Base-by-base conservation (phyloP, 306 rosid species). In the Dalbergia cochinchinensis region DNA sequence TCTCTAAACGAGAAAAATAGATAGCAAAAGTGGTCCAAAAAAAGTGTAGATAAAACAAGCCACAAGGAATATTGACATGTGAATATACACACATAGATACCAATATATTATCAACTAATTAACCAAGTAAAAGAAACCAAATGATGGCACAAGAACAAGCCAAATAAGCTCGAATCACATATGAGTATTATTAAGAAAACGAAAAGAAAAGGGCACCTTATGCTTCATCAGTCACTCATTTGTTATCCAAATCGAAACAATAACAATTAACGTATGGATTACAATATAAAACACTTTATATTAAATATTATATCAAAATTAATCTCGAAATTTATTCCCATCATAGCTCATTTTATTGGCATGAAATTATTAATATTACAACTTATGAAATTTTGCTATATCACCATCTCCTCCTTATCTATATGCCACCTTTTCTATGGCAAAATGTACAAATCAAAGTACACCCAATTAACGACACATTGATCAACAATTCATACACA, bases 381-480 rank as follows among this genome's bases (percentile, higher is more conserved):
- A 69, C 57, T 77, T 65, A 1, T 71, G 73, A 60, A 75, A 81
- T 86, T 83, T 80, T 78, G 89, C 87, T 78, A 80, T 85, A 47
- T 65, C 19, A 7, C 47, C 64, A 10, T 41, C n/a, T 54, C 48
- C 12, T n/a, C 53, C 63, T 48, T 0, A 18, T 16, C 41, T 48
- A 64, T 54, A 53, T 71, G n/a, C n/a, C 77, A 34, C 64, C 68
- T 71, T 22, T 80, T 65, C 75, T 65, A 74, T 61, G 82, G 88
- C 90, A 85, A 80, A 85, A 83, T 68, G 44, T 81, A 89, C 87
- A 83, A 71, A 78, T 68, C 78, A 69, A 79, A 77, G 16, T 20
- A 7, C 50, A 19, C 63, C 71, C 26, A 61, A 75, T n/a, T 42
- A 54, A 53, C 58, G 31, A 7, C 26, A 57, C 34, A 54, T 15